These are phyloP conservation scores for Tylopilus rubrobrunneus DNA, from an alignment of 768 basidiomycete genomes.

Conservation along the genomic window DNA sequence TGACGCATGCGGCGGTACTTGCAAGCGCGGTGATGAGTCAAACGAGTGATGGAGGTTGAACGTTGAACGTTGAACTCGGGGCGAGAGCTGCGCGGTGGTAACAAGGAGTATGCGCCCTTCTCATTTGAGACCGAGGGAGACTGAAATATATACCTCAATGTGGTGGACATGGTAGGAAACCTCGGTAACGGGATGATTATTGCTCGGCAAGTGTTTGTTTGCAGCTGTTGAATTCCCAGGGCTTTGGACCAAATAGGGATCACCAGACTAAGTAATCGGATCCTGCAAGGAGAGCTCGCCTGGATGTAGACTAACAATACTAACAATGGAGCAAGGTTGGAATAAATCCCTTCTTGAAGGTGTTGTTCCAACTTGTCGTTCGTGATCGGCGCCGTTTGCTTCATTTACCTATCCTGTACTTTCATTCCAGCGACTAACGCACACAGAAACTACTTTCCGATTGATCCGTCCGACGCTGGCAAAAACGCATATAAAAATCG, in stretches of 20 bases:
- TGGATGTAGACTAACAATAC: no score
- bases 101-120: slow-evolving; percentile 62
- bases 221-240: slow-evolving; percentile 13
- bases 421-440: no score
- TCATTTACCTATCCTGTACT: no score
- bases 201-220: slow-evolving; percentile 6
- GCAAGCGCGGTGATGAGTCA: slow-evolving; percentile 2
- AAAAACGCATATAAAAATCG: background rate
- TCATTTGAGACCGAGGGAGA: slow-evolving; percentile 68
- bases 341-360: no score
- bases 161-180: slow-evolving; percentile 3
- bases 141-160: slow-evolving; percentile 23
- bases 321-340: no score
- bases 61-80: no score
- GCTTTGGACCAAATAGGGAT: background rate
- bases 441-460: no score
- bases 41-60: slow-evolving; percentile 19
- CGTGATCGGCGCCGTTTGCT: no score
- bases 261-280: no score
- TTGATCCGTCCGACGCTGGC: background rate
- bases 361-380: no score
- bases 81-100: slow-evolving; percentile 36
- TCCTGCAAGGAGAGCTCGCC: no score
- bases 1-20: slow-evolving; percentile 28
- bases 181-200: background rate